phyloP scores from a whole-genome alignment of 768 basidiomycete species.

The Auricularia heimuer region DNA sequence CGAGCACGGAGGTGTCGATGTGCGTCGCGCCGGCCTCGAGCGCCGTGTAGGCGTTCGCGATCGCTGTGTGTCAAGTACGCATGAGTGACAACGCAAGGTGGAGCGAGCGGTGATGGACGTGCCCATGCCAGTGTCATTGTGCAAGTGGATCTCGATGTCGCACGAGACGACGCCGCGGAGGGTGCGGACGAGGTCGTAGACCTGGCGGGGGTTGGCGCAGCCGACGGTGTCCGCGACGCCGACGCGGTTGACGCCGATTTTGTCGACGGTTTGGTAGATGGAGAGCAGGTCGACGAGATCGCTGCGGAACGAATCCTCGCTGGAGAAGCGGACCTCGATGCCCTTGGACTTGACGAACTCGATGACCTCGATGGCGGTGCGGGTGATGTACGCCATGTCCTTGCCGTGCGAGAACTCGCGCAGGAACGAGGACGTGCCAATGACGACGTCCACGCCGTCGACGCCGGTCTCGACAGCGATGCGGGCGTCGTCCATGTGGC shows the following conservation, averaged over 20 bases:
- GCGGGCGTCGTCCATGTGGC: constrained; percentile 99
- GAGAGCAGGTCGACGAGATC: constrained; percentile 97
- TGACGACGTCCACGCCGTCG: constrained; percentile 98
- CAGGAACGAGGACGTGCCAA: constrained; percentile 97
- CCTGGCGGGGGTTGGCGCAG: constrained; percentile 96
- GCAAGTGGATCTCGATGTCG: constrained; percentile 96
- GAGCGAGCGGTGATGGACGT: constrained; percentile 16
- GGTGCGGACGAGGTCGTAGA: constrained; percentile 95
- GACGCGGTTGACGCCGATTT: constrained; percentile 97
- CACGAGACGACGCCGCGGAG: constrained; percentile 92
- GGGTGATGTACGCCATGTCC: constrained; percentile 99
- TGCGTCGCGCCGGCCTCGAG: constrained; percentile 98
- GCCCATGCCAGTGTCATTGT: constrained; percentile 98
- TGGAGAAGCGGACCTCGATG: constrained; percentile 98
- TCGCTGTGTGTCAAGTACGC: constrained; percentile 40
- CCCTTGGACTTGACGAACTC: constrained; percentile 99
- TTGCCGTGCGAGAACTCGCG: constrained; percentile 99
- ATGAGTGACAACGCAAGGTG: background rate
- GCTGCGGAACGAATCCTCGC: constrained; percentile 99
- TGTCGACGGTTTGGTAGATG: constrained; percentile 99
- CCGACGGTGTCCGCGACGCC: constrained; percentile 99
- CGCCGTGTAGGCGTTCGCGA: constrained; percentile 96
- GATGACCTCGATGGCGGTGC: constrained; percentile 97
- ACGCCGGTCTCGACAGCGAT: constrained; percentile 99
- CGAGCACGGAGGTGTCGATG: constrained; percentile 97